Conservation (phyloP, 192 early-diverging fungal genomes). For the Entophlyctis luteolus region DNA sequence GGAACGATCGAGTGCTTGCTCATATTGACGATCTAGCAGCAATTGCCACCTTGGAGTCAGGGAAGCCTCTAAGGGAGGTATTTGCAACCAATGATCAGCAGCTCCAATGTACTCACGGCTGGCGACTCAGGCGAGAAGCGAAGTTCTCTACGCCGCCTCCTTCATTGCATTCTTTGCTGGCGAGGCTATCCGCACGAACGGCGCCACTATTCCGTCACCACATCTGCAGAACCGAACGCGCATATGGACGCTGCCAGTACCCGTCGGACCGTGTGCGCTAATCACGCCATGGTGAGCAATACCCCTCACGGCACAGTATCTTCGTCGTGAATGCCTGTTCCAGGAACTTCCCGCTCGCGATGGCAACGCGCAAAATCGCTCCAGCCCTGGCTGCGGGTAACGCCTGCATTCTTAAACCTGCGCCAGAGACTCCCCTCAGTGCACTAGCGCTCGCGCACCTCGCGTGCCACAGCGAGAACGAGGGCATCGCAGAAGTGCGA, state of each 20-base stretch:
- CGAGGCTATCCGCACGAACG: constrained; percentile 73
- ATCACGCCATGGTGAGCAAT: constrained; percentile 48
- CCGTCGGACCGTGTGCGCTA: constrained; percentile 56
- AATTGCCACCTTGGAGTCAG: constrained; percentile 80
- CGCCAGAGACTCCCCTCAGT: constrained; percentile 37
- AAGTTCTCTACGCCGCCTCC: constrained; percentile 59
- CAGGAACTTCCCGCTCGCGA: constrained; percentile 85
- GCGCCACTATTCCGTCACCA: constrained; percentile 68
- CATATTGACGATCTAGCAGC: constrained; percentile 72
- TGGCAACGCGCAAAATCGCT: constrained; percentile 72
- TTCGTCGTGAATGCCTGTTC: too few species aligned
- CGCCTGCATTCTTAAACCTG: constrained; percentile 68
- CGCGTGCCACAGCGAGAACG: constrained; percentile 27
- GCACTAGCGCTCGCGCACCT: constrained; percentile 35
- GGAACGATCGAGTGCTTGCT: constrained; percentile 56
- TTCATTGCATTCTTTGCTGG: constrained; percentile 86
- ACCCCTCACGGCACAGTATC: too few species aligned
- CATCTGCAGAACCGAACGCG: constrained; percentile 46
- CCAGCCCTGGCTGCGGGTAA: constrained; percentile 77
- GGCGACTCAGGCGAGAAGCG: constrained; percentile 33
- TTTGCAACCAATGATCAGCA: background rate
- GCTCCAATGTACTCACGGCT: background rate
- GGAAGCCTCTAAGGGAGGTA: constrained; percentile 55
- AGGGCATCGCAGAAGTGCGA: too few species aligned
- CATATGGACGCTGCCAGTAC: constrained; percentile 68